A percentile compares a stretch with the other conserved stretches of the same genome.
These are phyloP conservation scores for Leccinellum albellum DNA, from an alignment of 768 basidiomycete genomes.

Conservation along the genomic window DNA sequence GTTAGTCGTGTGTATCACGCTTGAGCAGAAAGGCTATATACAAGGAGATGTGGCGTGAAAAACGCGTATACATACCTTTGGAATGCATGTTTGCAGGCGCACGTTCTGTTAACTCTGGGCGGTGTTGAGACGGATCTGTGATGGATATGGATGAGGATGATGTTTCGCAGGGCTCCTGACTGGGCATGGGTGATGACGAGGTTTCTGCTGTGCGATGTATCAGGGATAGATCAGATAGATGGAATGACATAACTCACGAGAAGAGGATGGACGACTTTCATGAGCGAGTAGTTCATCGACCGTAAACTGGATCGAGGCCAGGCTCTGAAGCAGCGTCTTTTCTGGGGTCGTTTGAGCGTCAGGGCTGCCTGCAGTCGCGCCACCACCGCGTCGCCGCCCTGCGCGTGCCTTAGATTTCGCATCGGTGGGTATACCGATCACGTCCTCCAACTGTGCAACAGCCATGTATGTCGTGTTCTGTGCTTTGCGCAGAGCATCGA, in stretches of 20 bases:
- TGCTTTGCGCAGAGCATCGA: conserved; percentile 10
- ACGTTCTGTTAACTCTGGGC: background rate
- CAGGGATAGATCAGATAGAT: background rate
- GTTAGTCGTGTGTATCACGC: background rate
- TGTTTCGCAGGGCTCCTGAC: background rate
- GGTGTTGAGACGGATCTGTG: background rate
- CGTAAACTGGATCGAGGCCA: conserved; percentile 20
- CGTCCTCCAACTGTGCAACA: conserved; percentile 11
- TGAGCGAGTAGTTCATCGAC: conserved; percentile 19
- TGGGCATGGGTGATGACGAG: background rate
- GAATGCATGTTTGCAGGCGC: background rate
- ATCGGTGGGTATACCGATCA: conserved; percentile 9
- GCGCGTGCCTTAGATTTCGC: background rate
- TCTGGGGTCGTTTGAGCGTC: background rate
- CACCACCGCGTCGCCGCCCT: background rate
- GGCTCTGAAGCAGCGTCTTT: conserved; percentile 9
- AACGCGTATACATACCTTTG: conserved; percentile 3
- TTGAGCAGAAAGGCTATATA: background rate
- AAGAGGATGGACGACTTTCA: background rate
- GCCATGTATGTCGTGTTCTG: conserved; percentile 11
- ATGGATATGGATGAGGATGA: background rate
- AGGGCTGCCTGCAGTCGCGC: background rate
- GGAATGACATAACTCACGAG: conserved; percentile 9
- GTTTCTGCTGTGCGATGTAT: background rate
- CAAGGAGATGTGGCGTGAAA: background rate